Evolutionary conservation across 2,329 filamentous ascomycete genomes (phyloP), one percentile per base, ranked within the genome.

Genomic region (Monosporascus sp.): DNA sequence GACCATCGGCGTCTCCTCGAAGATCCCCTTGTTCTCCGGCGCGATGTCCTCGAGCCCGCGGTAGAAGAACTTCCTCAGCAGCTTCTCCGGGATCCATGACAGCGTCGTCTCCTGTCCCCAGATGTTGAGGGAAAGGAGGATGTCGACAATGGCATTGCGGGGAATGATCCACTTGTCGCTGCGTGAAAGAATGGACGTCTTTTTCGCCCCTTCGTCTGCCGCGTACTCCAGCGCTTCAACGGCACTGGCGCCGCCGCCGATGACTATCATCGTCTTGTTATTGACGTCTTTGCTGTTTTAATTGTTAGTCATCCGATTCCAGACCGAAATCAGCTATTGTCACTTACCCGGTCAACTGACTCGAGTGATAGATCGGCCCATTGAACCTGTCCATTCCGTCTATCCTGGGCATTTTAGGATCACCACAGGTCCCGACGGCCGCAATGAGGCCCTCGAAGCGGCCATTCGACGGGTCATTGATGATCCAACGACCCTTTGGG

Each of bases 121-220:
- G 50, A 94, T 80, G 68, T 95, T 95, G 62, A 91, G 73, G 2
- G 88, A 81, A 1, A 96, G 79, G 1, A 95, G 75, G 2, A 81
- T 76, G 65, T 95, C 86, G 49, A 94, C 77, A 44, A 94, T 48
- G 0, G 88, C 75, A 59, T 95, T 94, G 8, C 91, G 81, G 0
- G 90, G 90, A 50, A 93, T 92, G 57, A 94, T 89, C 89, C 89
- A 93, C 68, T 93, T 94, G 62, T 93, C 89, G 16, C 84, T 88
- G 22, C 90, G 80, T 0, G 89, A 84, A 9, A 95, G 78, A 31
- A 95, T 85, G 53, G 84, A 85, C 0, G 86, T 85, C 63, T 89
- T 84, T 7, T 75, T 73, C 0, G 89, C 89, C 4, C 84, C 78
- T 43, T 84, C 80, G 14, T 81, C 74, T 11, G 85, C 80, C 1